Evolutionary conservation across 192 early-diverging fungal species (phyloP).

Genomic region (Gryganskiella cystojenkinii): DNA sequence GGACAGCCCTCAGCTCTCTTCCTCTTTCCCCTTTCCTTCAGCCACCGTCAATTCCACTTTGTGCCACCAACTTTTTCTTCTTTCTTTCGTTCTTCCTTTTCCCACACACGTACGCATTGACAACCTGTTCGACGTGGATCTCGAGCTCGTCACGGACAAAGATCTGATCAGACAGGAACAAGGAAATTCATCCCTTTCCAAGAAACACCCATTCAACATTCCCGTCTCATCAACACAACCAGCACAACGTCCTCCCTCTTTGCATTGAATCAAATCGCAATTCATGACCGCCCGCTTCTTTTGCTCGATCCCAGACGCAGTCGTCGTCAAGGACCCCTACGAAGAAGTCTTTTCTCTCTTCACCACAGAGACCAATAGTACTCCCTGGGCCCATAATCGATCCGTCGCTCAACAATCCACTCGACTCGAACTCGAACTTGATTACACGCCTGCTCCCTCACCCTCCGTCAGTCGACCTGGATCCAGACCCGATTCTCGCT

Average conservation of each 20-base stretch:
- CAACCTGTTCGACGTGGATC: too few species aligned
- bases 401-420: conserved; percentile 38
- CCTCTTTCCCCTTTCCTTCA: too few species aligned
- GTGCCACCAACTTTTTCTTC: background rate
- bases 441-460: conserved; percentile 40
- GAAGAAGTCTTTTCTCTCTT: conserved; percentile 51
- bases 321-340: conserved; percentile 27
- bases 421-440: conserved; percentile 40
- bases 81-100: background rate
- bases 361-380: conserved; percentile 37
- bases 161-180: too few species aligned
- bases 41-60: background rate
- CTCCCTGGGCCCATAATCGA: conserved; percentile 42
- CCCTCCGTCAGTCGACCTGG: conserved; percentile 29
- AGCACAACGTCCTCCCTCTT: background rate
- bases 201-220: too few species aligned
- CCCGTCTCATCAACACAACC: too few species aligned
- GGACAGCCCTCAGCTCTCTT: too few species aligned
- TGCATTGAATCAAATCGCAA: too few species aligned
- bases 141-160: too few species aligned
- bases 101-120: background rate
- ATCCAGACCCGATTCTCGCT: conserved; percentile 15
- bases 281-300: conserved; percentile 36
- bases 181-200: too few species aligned
- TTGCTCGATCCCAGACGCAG: conserved; percentile 25